These are phyloP conservation scores for Suillus spraguei DNA, from an alignment of 768 basidiomycete species.

Conservation along the genomic window DNA sequence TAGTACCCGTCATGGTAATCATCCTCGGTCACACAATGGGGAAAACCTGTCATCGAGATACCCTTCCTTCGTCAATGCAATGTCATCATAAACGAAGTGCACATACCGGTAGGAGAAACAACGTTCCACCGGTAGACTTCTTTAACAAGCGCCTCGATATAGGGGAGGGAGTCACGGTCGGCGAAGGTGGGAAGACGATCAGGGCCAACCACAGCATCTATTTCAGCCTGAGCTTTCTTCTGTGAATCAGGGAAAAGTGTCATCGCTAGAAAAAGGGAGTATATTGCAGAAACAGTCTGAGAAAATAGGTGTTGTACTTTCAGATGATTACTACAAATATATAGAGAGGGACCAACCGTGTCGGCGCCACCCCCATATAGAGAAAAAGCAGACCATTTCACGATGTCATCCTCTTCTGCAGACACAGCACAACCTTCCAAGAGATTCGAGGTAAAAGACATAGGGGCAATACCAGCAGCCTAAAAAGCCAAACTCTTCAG, in stretches of 20 bases:
- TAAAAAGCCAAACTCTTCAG: background rate
- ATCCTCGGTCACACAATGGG: background rate
- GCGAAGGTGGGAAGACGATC: background rate
- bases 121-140: background rate
- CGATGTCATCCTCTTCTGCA: background rate
- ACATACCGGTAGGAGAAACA: background rate
- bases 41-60: background rate
- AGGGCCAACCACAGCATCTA: background rate
- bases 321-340: background rate
- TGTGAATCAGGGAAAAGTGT: background rate
- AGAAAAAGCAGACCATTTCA: constrained; percentile 1
- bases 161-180: background rate
- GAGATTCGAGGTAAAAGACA: background rate
- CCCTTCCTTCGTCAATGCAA: background rate
- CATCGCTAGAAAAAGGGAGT: background rate
- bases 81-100: background rate
- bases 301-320: background rate
- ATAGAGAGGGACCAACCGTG: background rate
- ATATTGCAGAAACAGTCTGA: background rate
- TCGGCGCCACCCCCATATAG: background rate
- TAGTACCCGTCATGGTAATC: background rate
- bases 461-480: background rate
- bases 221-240: constrained; percentile 3
- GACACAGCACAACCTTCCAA: background rate
- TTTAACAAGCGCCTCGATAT: background rate